phyloP scores from a whole-genome alignment of 169 alveolate genomes.

The Theileria luwenshuni region DNA sequence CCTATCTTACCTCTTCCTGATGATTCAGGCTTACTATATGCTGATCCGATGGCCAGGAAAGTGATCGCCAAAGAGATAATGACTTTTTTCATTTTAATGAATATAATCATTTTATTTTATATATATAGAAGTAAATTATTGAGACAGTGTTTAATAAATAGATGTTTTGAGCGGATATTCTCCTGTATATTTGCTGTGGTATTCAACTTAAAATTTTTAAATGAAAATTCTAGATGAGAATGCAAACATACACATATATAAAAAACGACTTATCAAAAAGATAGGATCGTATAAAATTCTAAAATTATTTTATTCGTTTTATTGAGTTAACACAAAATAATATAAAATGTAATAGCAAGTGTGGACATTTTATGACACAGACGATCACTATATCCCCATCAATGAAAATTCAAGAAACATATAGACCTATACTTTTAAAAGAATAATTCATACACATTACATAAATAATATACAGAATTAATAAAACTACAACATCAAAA shows the following conservation, averaged over 20 bases:
- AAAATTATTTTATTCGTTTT: not conserved
- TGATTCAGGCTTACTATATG: constrained; percentile 2
- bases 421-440: no score
- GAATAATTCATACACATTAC: no score
- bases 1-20: constrained; percentile 11
- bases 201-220: not conserved
- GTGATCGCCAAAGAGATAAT: not conserved
- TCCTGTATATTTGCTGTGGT: not conserved
- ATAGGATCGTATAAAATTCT: constrained; percentile 1
- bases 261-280: not conserved
- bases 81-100: not conserved
- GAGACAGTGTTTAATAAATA: no score
- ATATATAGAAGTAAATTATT: not conserved
- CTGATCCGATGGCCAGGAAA: not conserved
- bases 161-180: not conserved
- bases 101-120: constrained; percentile 8
- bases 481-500: no score
- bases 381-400: constrained; percentile 32
- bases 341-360: not conserved
- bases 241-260: constrained; percentile 17
- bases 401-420: not conserved
- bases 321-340: constrained; percentile 5
- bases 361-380: constrained; percentile 22
- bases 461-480: no score
- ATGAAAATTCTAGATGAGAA: not conserved